Evolutionary conservation across 805 yeast genomes (phyloP), one percentile per base, ranked within the genome.

Genomic region (Starmerella floricola): DNA sequence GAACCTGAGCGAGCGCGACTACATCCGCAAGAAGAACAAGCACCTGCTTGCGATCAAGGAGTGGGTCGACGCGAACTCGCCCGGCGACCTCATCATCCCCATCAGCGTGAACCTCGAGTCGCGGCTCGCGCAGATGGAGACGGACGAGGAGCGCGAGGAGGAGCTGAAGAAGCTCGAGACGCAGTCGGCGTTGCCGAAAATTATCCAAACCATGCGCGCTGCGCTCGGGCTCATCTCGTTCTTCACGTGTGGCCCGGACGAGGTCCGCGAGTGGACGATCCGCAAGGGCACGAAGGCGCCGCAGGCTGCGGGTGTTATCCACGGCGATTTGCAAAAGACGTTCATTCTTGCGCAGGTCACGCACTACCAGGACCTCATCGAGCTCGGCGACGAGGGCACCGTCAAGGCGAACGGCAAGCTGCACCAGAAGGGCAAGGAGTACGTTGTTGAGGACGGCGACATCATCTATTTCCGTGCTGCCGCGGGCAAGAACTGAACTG

Each of bases 251-350:
- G 98, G 98, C 54, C 81, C 94, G 32, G 84, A 83, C 49, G 98
- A 91, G 68, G 94, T 87, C 38, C 80, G 96, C 63, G 96, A 93
- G 65, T 91, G 98, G 98, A 91, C 98, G 28, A 77, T 91, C 50
- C 77, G 97, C 66, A 69, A 71, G 54, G 93, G 93, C 55, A 81
- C 88, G 36, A 79, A 83, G 55, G 96, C 96, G 41, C 98, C 98
- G n/a, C 86, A 82, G 59, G 97, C 98, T 34, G 98, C 98, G 18
- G 97, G 96, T 62, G 94, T 91, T 34, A 88, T 88, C 56, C 98
- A 91, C 64, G 82, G 87, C 31, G 98, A 88, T 66, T 74, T 88
- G 62, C 87, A 84, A 73, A 83, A 79, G 63, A 88, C 97, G 18
- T 91, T 91, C 62, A 86, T 91, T 57, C 76, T 85, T 55, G 98